Conservation (phyloP, 148 eudicot species). For the Simmondsia chinensis region DNA sequence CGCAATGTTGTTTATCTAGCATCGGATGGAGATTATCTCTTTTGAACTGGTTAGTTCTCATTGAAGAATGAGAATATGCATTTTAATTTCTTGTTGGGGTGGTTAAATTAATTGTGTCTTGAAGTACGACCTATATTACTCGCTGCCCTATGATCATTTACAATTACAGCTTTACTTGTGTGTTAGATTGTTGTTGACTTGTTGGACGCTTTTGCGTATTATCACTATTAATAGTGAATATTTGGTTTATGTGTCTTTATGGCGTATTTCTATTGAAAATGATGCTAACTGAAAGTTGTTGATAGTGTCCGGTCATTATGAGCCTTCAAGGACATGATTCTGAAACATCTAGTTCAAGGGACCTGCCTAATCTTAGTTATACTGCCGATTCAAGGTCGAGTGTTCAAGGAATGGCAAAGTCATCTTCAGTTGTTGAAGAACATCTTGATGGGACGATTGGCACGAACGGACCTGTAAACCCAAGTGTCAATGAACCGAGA, state of each 20-base stretch:
- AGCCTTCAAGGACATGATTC: conserved; percentile 38
- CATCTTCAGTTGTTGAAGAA: conserved; percentile 25
- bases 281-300: conserved; percentile 9
- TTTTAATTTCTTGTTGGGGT: too few relatives aligned
- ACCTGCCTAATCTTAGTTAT: conserved; percentile 29
- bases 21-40: too few relatives aligned
- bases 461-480: conserved; percentile 23
- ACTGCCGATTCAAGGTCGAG: conserved; percentile 31
- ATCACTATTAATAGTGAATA: too few relatives aligned
- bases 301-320: conserved; percentile 40
- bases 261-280: conserved; percentile 1
- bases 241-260: neutral
- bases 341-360: conserved; percentile 31
- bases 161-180: too few relatives aligned
- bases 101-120: too few relatives aligned
- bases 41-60: too few relatives aligned
- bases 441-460: conserved; percentile 25
- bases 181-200: too few relatives aligned
- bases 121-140: too few relatives aligned
- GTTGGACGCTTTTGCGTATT: too few relatives aligned
- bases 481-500: conserved; percentile 26
- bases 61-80: too few relatives aligned
- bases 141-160: too few relatives aligned
- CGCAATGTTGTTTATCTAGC: too few relatives aligned
- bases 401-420: conserved; percentile 22